Conservation (phyloP, 106 monocot genomes). For the Dendrobium nobile region DNA sequence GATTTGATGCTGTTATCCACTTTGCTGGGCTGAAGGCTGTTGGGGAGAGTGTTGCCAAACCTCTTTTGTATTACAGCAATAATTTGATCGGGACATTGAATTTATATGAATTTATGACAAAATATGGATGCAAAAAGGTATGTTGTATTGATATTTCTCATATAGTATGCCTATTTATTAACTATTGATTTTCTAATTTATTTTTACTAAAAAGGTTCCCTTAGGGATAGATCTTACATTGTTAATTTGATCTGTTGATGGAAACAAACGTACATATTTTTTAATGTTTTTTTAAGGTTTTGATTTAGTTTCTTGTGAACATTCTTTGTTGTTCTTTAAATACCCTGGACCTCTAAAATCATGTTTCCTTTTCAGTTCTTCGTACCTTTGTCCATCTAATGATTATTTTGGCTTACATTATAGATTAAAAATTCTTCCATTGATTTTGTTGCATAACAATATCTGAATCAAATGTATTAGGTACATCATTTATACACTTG, state of each 20-base stretch:
- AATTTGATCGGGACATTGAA: conserved; percentile 76
- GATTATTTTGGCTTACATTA: not conserved
- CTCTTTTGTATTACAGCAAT: conserved; percentile 74
- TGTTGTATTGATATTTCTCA: not conserved
- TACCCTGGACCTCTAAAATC: not conserved
- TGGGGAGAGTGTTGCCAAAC: conserved; percentile 67
- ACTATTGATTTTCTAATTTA: conserved; percentile 2
- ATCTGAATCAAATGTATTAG: too few relatives aligned
- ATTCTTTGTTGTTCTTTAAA: not conserved
- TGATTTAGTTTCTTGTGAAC: not conserved
- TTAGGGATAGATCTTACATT: not conserved
- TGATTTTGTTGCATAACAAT: too few relatives aligned
- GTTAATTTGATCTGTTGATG: not conserved
- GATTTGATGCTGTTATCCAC: conserved; percentile 56
- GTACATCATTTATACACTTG: not conserved
- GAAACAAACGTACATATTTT: not conserved
- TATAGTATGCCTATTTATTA: not conserved
- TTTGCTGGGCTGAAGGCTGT: conserved; percentile 57
- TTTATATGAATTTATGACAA: conserved; percentile 77
- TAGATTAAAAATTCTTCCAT: not conserved
- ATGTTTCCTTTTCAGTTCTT: not conserved
- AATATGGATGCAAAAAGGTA: conserved; percentile 91
- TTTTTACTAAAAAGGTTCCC: not conserved
- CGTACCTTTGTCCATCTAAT: not conserved
- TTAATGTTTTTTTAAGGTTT: not conserved